Percentiles rank a stretch among this genome's conserved stretches.
These are phyloP conservation scores for Nitzschia sp. DNA, from an alignment of 108 stramenopile species.

Conservation along the genomic window DNA sequence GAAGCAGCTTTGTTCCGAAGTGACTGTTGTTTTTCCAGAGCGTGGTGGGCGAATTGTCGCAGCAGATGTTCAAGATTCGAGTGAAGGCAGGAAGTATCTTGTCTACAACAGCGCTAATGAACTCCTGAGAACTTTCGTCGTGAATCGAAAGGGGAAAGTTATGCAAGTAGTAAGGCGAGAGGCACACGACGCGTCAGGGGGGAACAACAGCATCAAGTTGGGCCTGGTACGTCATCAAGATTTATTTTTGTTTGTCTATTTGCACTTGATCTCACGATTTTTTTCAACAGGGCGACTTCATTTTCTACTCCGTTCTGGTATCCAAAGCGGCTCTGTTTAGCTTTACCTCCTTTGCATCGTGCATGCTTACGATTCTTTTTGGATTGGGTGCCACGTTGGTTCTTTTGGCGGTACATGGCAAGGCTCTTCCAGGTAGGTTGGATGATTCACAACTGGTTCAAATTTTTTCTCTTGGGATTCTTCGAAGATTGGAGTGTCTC, in stretches of 20 bases:
- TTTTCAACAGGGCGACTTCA: slow-evolving; percentile 82
- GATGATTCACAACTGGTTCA: background rate
- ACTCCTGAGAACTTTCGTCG: slow-evolving; percentile 56
- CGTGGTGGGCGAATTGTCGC: slow-evolving; percentile 65
- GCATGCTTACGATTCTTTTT: slow-evolving; percentile 79
- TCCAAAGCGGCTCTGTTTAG: slow-evolving; percentile 89
- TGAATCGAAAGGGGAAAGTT: slow-evolving; percentile 51
- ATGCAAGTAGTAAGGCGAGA: slow-evolving; percentile 26
- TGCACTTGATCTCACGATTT: background rate
- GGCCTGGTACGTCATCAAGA: slow-evolving; percentile 8
- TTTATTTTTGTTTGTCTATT: background rate
- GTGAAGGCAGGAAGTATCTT: slow-evolving; percentile 32
- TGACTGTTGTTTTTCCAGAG: slow-evolving; percentile 58
- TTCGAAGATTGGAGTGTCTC: background rate
- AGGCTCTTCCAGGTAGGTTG: slow-evolving; percentile 77
- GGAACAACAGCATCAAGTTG: slow-evolving; percentile 29
- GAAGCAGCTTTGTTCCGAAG: slow-evolving; percentile 47
- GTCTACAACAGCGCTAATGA: slow-evolving; percentile 59
- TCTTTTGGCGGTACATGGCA: slow-evolving; percentile 79
- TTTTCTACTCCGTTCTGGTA: slow-evolving; percentile 95
- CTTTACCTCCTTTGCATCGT: slow-evolving; percentile 89
- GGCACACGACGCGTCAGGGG: slow-evolving; percentile 13
- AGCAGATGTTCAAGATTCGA: slow-evolving; percentile 10
- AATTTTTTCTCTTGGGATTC: background rate
- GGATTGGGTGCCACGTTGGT: slow-evolving; percentile 89